These are phyloP conservation scores for Astrephomene gubernaculifera DNA, from an alignment of 139 green algal genomes.

Conservation along the genomic window DNA sequence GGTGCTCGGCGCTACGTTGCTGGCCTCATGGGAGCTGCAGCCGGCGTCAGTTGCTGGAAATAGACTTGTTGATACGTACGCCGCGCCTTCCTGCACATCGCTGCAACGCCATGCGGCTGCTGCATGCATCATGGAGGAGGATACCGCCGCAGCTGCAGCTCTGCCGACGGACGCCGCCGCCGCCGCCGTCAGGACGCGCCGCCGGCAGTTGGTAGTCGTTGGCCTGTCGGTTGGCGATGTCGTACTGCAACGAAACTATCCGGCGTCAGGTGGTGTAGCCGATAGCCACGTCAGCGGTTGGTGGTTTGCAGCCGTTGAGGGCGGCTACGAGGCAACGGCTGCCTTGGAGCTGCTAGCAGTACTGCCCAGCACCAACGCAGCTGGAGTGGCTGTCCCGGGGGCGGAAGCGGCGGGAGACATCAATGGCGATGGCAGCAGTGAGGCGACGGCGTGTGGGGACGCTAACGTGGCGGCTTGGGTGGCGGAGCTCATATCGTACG, in stretches of 20 bases:
- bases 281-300: neutral
- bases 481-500: too few species aligned
- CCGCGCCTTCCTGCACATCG: neutral
- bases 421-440: neutral
- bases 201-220: neutral
- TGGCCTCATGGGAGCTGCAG: too few species aligned
- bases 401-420: neutral
- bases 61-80: too few species aligned
- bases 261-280: neutral
- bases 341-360: neutral
- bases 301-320: neutral
- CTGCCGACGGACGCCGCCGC: neutral
- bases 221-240: neutral
- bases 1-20: neutral
- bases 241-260: slow-evolving; percentile 9
- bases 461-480: too few species aligned
- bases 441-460: too few species aligned
- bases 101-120: neutral
- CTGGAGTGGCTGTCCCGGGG: neutral
- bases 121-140: neutral
- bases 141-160: neutral
- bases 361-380: too few species aligned
- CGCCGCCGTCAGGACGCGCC: neutral
- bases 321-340: neutral
- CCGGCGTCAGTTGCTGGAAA: too few species aligned